Evolutionary conservation across 2,329 filamentous ascomycete species (phyloP).

Genomic region (Didymella sp.): DNA sequence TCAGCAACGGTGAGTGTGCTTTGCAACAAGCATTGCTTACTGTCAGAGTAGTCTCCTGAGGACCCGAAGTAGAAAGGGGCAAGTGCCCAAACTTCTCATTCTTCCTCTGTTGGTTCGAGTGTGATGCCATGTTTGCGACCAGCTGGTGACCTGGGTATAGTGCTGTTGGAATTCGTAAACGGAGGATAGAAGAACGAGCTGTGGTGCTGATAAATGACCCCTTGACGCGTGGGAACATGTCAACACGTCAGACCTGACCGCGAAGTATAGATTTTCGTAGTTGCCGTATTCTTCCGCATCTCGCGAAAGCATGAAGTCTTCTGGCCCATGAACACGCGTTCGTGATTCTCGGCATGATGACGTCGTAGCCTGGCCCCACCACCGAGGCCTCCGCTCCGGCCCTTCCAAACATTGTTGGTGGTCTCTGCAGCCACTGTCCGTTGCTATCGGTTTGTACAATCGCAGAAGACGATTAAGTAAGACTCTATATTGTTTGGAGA

Average conservation of each 20-base stretch:
- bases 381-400: neutral
- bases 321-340: neutral
- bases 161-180: neutral
- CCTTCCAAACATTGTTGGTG: neutral
- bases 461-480: neutral
- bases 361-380: slow-evolving; percentile 18
- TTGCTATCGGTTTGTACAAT: too few relatives aligned
- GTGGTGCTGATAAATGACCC: neutral
- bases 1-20: neutral
- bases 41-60: slow-evolving; percentile 50
- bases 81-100: slow-evolving; percentile 48
- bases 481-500: neutral
- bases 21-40: slow-evolving; percentile 26
- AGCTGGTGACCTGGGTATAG: neutral
- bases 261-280: neutral
- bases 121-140: slow-evolving; percentile 21
- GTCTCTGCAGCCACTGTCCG: neutral
- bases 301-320: neutral
- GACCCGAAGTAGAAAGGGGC: slow-evolving; percentile 52
- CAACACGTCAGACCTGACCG: neutral
- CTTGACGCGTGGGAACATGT: neutral
- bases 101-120: slow-evolving; percentile 36
- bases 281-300: slow-evolving; percentile 9
- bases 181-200: neutral
- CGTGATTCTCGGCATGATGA: slow-evolving; percentile 13